These are phyloP conservation scores for Schizonepeta tenuifolia DNA, from an alignment of 257 asterid species.

Conservation along the genomic window DNA sequence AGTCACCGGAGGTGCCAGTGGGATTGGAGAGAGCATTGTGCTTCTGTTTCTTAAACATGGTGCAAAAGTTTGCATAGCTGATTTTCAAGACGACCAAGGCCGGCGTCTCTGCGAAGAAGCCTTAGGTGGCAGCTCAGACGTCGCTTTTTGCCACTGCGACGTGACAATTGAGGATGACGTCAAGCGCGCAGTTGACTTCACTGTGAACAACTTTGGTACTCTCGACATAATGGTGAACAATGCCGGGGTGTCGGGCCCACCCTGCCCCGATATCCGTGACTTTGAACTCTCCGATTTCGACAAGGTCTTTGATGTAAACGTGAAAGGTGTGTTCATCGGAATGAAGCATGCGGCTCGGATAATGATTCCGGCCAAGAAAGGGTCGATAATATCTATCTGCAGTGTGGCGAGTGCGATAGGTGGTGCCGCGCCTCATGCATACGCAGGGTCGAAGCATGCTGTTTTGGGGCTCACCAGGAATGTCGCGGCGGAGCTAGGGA, in stretches of 20 bases:
- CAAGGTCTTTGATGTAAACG: slow-evolving; percentile 63
- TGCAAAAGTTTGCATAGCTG: slow-evolving; percentile 80
- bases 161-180: slow-evolving; percentile 75
- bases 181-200: slow-evolving; percentile 68
- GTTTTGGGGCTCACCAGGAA: slow-evolving; percentile 79
- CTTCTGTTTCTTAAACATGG: slow-evolving; percentile 77
- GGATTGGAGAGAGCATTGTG: slow-evolving; percentile 90
- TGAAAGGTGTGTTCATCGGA: slow-evolving; percentile 79
- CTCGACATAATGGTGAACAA: slow-evolving; percentile 90
- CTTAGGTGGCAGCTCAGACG: slow-evolving; percentile 40
- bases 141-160: slow-evolving; percentile 63
- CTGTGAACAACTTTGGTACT: slow-evolving; percentile 66
- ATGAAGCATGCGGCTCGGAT: slow-evolving; percentile 92
- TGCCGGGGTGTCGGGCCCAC: slow-evolving; percentile 79
- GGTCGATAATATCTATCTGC: slow-evolving; percentile 71
- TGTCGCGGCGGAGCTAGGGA: slow-evolving; percentile 93
- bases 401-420: slow-evolving; percentile 65
- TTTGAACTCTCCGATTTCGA: slow-evolving; percentile 68
- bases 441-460: slow-evolving; percentile 87
- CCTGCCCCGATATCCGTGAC: slow-evolving; percentile 76
- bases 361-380: slow-evolving; percentile 82
- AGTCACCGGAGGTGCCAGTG: slow-evolving; percentile 92
- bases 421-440: slow-evolving; percentile 73
- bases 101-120: slow-evolving; percentile 47
- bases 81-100: slow-evolving; percentile 66